These are phyloP conservation scores for Lecanosticta acicola DNA, from an alignment of 2,329 filamentous ascomycete species.

Conservation along the genomic window DNA sequence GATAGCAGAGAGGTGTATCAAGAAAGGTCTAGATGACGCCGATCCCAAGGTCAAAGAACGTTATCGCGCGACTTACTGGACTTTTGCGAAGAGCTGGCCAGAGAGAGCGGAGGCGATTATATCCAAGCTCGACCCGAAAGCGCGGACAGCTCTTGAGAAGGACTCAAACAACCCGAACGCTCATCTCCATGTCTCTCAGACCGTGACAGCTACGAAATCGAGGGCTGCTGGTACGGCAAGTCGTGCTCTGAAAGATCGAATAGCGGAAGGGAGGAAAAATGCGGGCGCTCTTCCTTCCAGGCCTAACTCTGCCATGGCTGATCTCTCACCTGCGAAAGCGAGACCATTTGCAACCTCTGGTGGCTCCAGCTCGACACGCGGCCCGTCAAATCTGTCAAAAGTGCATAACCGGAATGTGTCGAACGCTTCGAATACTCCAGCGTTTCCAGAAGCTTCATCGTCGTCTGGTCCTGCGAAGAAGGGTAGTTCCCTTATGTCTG, in stretches of 20 bases:
- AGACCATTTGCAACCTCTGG: constrained; percentile 24
- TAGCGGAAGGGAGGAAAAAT: constrained; percentile 62
- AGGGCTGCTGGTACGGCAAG: constrained; percentile 42
- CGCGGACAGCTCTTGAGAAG: constrained; percentile 73
- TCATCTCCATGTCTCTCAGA: constrained; percentile 40
- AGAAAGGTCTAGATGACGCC: constrained; percentile 79
- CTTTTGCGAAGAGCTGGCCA: constrained; percentile 71
- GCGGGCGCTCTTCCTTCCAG: constrained; percentile 46
- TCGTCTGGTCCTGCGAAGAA: constrained; percentile 33
- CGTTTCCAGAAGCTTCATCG: constrained; percentile 18
- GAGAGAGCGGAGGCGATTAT: constrained; percentile 72
- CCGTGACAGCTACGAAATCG: constrained; percentile 32
- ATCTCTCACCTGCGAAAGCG: constrained; percentile 45
- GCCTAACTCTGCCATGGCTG: constrained; percentile 54
- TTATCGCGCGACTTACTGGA: constrained; percentile 82
- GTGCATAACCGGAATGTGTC: constrained; percentile 28
- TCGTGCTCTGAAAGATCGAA: constrained; percentile 69
- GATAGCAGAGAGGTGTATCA: constrained; percentile 78
- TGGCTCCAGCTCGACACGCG: constrained; percentile 19
- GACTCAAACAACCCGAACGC: constrained; percentile 74
- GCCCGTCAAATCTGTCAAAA: constrained; percentile 27
- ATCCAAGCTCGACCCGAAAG: constrained; percentile 68
- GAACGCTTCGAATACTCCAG: constrained; percentile 24
- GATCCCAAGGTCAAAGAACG: constrained; percentile 86
- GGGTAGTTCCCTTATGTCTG: constrained; percentile 49